phyloP scores from a whole-genome alignment of 805 yeast genomes.

The Kodamaea hsintzibuensis region DNA sequence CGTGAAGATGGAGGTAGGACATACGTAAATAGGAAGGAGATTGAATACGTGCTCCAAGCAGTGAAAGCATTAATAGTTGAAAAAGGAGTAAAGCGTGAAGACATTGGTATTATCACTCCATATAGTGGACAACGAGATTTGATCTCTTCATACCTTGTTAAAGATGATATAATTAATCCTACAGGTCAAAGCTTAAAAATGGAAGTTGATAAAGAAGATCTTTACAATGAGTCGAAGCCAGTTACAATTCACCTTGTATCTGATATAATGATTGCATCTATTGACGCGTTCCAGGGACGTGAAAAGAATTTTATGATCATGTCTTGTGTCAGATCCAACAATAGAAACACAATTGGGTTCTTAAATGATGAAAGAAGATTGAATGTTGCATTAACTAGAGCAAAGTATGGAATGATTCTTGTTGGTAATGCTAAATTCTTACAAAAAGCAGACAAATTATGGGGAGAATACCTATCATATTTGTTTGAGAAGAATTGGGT shows the following conservation, averaged over 20 bases:
- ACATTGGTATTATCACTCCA: conserved; percentile 73
- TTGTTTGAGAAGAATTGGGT: conserved; percentile 36
- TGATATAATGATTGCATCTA: conserved; percentile 43
- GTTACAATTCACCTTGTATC: conserved; percentile 51
- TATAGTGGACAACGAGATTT: conserved; percentile 73
- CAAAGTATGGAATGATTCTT: conserved; percentile 28
- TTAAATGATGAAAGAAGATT: conserved; percentile 30
- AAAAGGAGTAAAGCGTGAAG: conserved; percentile 48
- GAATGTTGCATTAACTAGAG: conserved; percentile 32
- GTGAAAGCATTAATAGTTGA: conserved; percentile 54
- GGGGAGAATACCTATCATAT: conserved; percentile 51
- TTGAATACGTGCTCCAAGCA: conserved; percentile 45
- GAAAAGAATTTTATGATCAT: conserved; percentile 30
- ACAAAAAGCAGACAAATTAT: conserved; percentile 48
- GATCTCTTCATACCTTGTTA: conserved; percentile 50
- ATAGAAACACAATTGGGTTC: conserved; percentile 23
- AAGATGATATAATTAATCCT: conserved; percentile 60
- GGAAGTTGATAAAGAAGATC: conserved; percentile 64
- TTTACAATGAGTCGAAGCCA: conserved; percentile 45
- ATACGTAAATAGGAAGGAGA: conserved; percentile 57
- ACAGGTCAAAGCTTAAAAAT: conserved; percentile 44
- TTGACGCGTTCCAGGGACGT: conserved; percentile 33
- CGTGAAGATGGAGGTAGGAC: conserved; percentile 58
- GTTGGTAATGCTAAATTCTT: conserved; percentile 41
- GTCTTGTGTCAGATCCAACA: conserved; percentile 31